Conservation (phyloP, 78 protist species). For the Cavenderia fasciculata region DNA sequence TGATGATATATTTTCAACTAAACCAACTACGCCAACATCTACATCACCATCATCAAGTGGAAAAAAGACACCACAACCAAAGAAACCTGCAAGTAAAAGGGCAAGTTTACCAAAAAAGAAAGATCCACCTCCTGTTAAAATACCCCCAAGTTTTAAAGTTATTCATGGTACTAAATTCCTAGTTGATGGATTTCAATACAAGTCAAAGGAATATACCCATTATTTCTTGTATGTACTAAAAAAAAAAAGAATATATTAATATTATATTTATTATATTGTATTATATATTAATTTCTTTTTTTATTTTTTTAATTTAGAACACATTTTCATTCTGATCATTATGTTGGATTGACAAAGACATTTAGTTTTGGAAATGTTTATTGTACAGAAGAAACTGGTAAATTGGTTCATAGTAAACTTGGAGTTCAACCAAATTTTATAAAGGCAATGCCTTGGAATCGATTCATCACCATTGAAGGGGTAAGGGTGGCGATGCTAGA, state of each 20-base stretch:
- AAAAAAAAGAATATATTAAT: not conserved
- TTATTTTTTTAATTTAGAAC: constrained; percentile 19
- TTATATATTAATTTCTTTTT: not conserved
- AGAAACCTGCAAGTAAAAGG: not conserved
- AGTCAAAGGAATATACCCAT: constrained; percentile 50
- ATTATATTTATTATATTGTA: not conserved
- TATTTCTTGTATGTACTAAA: constrained; percentile 43
- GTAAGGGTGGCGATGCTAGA: constrained; percentile 80
- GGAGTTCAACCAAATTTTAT: constrained; percentile 57
- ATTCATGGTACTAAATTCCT: constrained; percentile 58
- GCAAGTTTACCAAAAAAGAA: constrained; percentile 4
- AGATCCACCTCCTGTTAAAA: too few relatives aligned
- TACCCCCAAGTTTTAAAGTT: constrained; percentile 53
- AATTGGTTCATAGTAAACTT: constrained; percentile 54
- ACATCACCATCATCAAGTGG: not conserved
- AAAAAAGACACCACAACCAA: constrained; percentile 3
- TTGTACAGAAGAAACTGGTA: constrained; percentile 70
- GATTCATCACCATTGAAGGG: constrained; percentile 4
- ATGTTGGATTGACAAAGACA: constrained; percentile 78
- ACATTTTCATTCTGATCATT: constrained; percentile 95
- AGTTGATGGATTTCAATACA: constrained; percentile 79
- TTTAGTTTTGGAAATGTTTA: constrained; percentile 71
- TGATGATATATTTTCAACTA: not conserved
- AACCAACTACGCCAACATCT: not conserved
- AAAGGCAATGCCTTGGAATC: constrained; percentile 7